Conservation (phyloP, 2,329 filamentous ascomycete genomes). For the Calonectria pseudoreteaudii region DNA sequence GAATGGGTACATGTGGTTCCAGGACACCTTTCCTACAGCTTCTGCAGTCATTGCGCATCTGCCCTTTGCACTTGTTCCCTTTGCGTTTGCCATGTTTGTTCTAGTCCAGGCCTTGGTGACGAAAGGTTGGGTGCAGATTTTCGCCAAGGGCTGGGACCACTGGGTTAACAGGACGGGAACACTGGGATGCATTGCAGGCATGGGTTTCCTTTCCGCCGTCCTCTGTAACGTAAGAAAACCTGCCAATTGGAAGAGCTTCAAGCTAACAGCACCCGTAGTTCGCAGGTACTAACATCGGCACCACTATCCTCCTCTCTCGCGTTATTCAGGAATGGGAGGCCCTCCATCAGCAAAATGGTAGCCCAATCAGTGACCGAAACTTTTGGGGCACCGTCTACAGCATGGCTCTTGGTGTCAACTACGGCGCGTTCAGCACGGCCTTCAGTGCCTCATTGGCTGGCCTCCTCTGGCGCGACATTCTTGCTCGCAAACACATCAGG, state of each 20-base stretch:
- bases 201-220: conserved; percentile 78
- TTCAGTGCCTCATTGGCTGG: conserved; percentile 80
- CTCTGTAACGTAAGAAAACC: conserved; percentile 75
- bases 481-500: conserved; percentile 74
- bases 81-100: conserved; percentile 80
- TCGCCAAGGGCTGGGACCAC: conserved; percentile 79
- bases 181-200: conserved; percentile 75
- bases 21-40: conserved; percentile 78
- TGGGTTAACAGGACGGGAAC: conserved; percentile 79
- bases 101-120: conserved; percentile 79
- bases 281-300: conserved; percentile 81
- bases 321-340: conserved; percentile 76
- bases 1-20: conserved; percentile 66
- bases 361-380: conserved; percentile 69
- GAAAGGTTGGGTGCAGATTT: conserved; percentile 80
- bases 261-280: conserved; percentile 61
- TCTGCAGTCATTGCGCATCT: conserved; percentile 74
- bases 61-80: conserved; percentile 76
- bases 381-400: conserved; percentile 82
- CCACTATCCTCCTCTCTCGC: conserved; percentile 78
- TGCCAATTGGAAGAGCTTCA: neutral
- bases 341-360: conserved; percentile 63
- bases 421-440: conserved; percentile 78
- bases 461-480: conserved; percentile 78
- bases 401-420: conserved; percentile 82